These are phyloP conservation scores for Agarophyton chilense DNA, from an alignment of 23 red algal species.

Conservation along the genomic window DNA sequence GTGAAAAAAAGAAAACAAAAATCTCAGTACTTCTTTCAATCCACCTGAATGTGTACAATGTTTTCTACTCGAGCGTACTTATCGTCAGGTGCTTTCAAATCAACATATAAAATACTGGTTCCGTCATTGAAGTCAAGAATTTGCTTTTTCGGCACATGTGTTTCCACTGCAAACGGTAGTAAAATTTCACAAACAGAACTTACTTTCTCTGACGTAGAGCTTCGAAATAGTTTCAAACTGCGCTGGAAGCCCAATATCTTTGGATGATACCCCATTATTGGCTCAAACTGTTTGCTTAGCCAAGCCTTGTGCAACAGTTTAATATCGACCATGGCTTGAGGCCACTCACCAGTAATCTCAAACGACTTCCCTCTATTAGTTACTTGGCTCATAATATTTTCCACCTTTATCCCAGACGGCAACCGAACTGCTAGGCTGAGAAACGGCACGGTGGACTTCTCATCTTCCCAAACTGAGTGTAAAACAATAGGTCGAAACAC, in stretches of 20 bases:
- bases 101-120: neutral
- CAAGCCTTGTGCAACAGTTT: neutral
- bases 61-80: neutral
- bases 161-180: neutral
- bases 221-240: neutral
- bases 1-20: no score
- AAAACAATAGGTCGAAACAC: neutral
- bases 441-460: neutral
- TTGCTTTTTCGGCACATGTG: neutral
- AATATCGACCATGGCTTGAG: neutral
- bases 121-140: neutral
- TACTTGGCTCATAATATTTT: neutral
- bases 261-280: neutral
- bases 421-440: neutral
- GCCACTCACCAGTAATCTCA: neutral
- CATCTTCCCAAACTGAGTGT: neutral
- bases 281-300: neutral
- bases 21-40: no score
- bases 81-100: neutral
- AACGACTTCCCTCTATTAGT: neutral
- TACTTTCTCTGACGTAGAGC: neutral
- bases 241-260: neutral
- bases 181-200: neutral
- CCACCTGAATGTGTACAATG: no score
- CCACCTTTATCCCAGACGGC: neutral